Evolutionary conservation across 306 rosid species (phyloP), one percentile per base, ranked within the genome.

Genomic region (Vigna trinervia): DNA sequence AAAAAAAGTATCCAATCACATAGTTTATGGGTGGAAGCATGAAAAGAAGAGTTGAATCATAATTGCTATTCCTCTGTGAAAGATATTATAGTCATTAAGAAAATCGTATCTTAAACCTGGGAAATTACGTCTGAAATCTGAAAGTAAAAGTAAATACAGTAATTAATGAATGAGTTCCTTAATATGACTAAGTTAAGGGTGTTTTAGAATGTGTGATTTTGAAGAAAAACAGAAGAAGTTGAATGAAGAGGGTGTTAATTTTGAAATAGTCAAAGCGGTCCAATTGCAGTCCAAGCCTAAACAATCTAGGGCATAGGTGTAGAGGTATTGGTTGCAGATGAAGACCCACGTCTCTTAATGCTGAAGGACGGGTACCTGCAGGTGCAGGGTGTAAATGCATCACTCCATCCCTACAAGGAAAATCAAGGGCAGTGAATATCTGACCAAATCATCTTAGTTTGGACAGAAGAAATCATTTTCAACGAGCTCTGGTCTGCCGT

Each of bases 311-410:
- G 58, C 71, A 56, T 48, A 80, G 85, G 70, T 48, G 58, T 73
- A 60, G 61, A 48, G 70, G 62, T 59, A 23, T 20, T 45, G 72
- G 72, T 68, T 46, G 73, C 19, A 68, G 73, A 12, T 46, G 73
- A 68, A 81, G 74, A 61, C 72, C 74, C 81, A 62, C 60, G n/a
- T 69, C 70, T 64, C 66, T 80, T 83, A 80, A 63, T 80, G 83
- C 41, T 75, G 71, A 69, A 36, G 85, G 76, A 80, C 66, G 63
- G 60, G 12, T 69, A 69, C 75, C 70, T 82, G 80, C 77, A 78
- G 71, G 15, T 41, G 78, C 83, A 74, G 52, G 80, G 63, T 73
- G 58, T 84, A 74, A 86, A 83, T 86, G 85, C 85, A 54, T 76
- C 41, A 54, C 68, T 38, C 62, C 47, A 48, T 52, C 30, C 57